Evolutionary conservation across 805 yeast genomes (phyloP), one percentile per base, ranked within the genome.

Genomic region (Hanseniaspora taiwanica): DNA sequence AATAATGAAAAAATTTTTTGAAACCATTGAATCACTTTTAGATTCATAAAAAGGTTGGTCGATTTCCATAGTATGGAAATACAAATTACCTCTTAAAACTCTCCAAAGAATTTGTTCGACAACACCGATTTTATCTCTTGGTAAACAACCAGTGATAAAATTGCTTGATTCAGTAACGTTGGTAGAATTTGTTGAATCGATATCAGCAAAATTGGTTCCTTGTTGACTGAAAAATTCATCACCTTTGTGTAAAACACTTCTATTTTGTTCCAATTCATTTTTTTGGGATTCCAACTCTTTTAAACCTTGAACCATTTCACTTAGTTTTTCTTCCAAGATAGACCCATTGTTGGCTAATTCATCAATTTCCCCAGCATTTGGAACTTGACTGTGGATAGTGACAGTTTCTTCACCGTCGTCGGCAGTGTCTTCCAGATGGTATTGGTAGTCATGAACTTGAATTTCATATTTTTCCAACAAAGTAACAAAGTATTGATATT

Each of bases 101-200:
- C 87, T 71, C 86, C 86, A 80, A 43, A 80, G 61, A 42, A 80
- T 77, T 54, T 73, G 77, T 52, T 79, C 81, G 47, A 80, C 63
- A n/a, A 72, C 61, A 13, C 59, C 64, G 27, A 76, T 67, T 50
- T 78, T 79, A 14, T 66, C 72, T 50, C 82, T 69, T 39, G 72
- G 63, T 40, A 80, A 74, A 14, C 77, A 78, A 54, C 86, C 87
- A 9, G 82, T 65, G 36, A 79, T 71, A 49, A 74, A 78, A 39
- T 62, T 69, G 27, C 65, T 65, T 36, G 60, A 55, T 4, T 36
- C 32, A 12, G 40, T 50, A 17, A 58, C 60, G 20, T 59, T 59
- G 34, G 51, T 54, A 4, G 48, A 52, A 31, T 38, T 36, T 14
- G 36, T 36, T 10, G 38, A 39, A 32, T 21, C 40, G 31, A 40